Base-by-base conservation (phyloP, 495 filamentous ascomycete species). In the Penicillium argentinense region DNA sequence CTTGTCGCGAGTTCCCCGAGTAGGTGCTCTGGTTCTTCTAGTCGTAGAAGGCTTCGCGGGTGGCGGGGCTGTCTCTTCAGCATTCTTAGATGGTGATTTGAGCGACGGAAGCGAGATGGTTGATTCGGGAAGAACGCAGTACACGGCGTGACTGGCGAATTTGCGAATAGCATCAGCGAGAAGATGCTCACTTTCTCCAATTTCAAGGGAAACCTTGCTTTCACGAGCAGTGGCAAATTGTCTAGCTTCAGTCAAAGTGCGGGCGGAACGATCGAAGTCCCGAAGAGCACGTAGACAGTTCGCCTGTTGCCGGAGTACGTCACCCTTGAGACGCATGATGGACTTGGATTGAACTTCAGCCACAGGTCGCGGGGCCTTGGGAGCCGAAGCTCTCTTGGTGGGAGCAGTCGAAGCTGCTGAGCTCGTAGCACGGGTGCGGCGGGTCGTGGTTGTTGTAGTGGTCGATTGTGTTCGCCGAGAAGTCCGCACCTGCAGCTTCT, bases 51-150 rank as follows among this genome's bases (percentile, higher is more conserved):
- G 30, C 32, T 62, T 69, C 12, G 30, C 25, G 25, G 47, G 36
- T 32, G 44, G 43, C 5, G 48, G n/a, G 12, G 7, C 47, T 5
- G 45, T 7, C 39, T 64, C 57, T 23, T 63, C 54, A 14, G 45
- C 45, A 16, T 39, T 39, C 33, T 60, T 66, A 32, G 39, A 50
- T 1, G 64, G 60, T 3, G 64, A 53, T 27, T 62, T 60, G 24
- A 90, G 70, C 3, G 87, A 82, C 7, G 90, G 89, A 48, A 90
- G 79, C 0, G 87, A 90, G 24, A 93, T 85, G 4, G 89, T 95
- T 5, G 93, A 97, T 49, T 98, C 93, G 6, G 89, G 86, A 18
- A 98, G 75, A 13, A 91, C 83, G 28, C 87, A 93, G 62, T 91
- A 95, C 1, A 91, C 85, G 8, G 91, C 85, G 68, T 97, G 89